These are phyloP conservation scores for Puccinellia tenuiflora DNA, from an alignment of 176 grass and related monocot species.

Conservation along the genomic window DNA sequence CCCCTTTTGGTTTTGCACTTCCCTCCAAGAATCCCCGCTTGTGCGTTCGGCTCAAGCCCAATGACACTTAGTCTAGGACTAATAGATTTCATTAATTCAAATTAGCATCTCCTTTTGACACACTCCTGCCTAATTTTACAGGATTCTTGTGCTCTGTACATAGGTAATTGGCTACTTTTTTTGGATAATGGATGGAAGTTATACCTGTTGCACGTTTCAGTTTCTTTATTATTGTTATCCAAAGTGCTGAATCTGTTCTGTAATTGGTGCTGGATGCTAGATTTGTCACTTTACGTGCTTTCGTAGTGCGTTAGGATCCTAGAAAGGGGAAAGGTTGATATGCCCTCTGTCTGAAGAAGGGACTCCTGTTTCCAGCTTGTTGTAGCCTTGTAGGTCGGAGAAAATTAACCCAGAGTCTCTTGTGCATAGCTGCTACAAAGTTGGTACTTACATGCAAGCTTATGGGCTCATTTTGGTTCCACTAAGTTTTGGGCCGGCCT, in stretches of 20 bases:
- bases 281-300: constrained; percentile 6
- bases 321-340: background rate
- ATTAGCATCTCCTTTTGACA: background rate
- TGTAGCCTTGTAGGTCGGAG: too few species aligned
- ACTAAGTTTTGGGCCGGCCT: too few species aligned
- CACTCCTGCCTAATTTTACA: constrained; percentile 13
- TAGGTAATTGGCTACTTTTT: background rate
- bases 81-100: constrained; percentile 13
- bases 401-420: too few species aligned
- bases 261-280: constrained; percentile 17
- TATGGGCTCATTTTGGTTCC: too few species aligned
- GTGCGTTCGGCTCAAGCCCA: constrained; percentile 21
- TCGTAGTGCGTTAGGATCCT: background rate
- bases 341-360: constrained; percentile 5
- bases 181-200: background rate
- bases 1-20: constrained; percentile 25
- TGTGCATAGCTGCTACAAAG: too few species aligned
- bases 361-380: constrained; percentile 1
- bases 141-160: constrained; percentile 1
- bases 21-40: constrained; percentile 4
- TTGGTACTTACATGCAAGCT: too few species aligned
- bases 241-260: constrained; percentile 25
- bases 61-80: constrained; percentile 23
- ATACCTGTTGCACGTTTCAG: background rate
- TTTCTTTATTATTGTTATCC: background rate